phyloP scores from a whole-genome alignment of 2,329 filamentous ascomycete genomes.

The Aspergillus thermomutatus region DNA sequence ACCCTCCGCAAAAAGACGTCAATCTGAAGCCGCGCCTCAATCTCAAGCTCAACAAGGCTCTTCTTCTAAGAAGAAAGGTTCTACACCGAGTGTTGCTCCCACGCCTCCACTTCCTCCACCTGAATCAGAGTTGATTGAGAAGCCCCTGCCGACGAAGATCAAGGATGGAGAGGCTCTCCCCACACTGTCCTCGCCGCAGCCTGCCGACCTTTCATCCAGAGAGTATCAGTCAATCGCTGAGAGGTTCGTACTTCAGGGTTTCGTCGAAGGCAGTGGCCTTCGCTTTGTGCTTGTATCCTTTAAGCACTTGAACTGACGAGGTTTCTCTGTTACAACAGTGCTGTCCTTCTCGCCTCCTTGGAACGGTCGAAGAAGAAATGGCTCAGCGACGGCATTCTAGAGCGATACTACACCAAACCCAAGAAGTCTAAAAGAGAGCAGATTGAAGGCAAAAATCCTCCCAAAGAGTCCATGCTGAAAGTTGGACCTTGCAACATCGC shows the following conservation, averaged over 20 bases:
- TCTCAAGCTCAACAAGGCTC: slow-evolving; percentile 23
- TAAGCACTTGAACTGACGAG: background rate
- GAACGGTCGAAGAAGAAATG: slow-evolving; percentile 59
- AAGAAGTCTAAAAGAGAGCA: slow-evolving; percentile 53
- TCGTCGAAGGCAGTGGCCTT: background rate
- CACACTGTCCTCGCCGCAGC: slow-evolving; percentile 50
- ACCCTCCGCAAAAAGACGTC: slow-evolving; percentile 42
- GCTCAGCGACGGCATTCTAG: slow-evolving; percentile 53
- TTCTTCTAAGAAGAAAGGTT: slow-evolving; percentile 32
- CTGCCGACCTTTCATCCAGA: slow-evolving; percentile 43
- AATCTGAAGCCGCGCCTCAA: slow-evolving; percentile 36
- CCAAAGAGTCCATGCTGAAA: slow-evolving; percentile 52
- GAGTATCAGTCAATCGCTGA: slow-evolving; percentile 61
- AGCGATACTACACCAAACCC: slow-evolving; percentile 58
- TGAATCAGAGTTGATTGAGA: slow-evolving; percentile 31
- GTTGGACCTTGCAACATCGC: slow-evolving; percentile 58
- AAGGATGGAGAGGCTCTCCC: slow-evolving; percentile 54
- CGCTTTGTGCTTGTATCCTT: background rate
- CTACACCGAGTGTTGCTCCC: slow-evolving; percentile 23
- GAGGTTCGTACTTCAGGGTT: slow-evolving; percentile 35
- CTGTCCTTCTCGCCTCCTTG: slow-evolving; percentile 55
- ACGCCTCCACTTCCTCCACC: slow-evolving; percentile 27
- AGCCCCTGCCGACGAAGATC: slow-evolving; percentile 51
- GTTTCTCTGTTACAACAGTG: slow-evolving; percentile 35
- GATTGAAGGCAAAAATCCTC: slow-evolving; percentile 44